phyloP scores from a whole-genome alignment of 2,329 filamentous ascomycete species.

The Cladosporium sp. region DNA sequence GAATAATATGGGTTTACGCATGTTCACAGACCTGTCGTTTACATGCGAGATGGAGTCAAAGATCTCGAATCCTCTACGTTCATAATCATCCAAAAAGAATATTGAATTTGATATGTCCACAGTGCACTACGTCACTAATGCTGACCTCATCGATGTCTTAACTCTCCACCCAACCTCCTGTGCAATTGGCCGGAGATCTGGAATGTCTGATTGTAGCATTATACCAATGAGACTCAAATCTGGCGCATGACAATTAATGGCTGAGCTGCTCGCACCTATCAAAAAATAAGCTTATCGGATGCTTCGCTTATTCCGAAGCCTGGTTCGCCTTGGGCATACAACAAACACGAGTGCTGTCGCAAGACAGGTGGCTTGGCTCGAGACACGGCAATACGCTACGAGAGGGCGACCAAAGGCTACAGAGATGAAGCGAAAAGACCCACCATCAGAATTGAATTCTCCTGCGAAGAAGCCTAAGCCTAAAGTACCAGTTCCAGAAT shows the following conservation, averaged over 20 bases:
- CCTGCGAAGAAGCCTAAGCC: constrained; percentile 33
- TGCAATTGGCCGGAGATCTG: not conserved
- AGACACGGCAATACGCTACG: not conserved
- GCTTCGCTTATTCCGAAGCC: not conserved
- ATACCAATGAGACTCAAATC: not conserved
- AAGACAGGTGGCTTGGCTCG: not conserved
- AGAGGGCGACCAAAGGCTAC: not conserved
- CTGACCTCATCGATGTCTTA: not conserved
- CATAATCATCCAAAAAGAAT: not conserved
- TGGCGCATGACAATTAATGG: not conserved
- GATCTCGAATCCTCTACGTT: not conserved
- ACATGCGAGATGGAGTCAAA: not conserved
- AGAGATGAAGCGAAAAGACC: constrained; percentile 31
- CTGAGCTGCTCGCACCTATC: not conserved
- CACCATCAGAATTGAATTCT: constrained; percentile 21
- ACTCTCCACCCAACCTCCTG: not conserved
- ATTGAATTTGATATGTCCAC: not conserved
- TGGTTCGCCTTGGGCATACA: not conserved
- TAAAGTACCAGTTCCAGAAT: constrained; percentile 45
- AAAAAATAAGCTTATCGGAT: not conserved
- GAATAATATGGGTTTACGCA: not conserved
- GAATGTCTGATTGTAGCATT: not conserved
- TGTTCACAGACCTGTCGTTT: not conserved
- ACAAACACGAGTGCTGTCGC: not conserved
- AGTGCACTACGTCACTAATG: not conserved